phyloP scores from a whole-genome alignment of 2,329 filamentous ascomycete genomes.

The Xylaria sp. region DNA sequence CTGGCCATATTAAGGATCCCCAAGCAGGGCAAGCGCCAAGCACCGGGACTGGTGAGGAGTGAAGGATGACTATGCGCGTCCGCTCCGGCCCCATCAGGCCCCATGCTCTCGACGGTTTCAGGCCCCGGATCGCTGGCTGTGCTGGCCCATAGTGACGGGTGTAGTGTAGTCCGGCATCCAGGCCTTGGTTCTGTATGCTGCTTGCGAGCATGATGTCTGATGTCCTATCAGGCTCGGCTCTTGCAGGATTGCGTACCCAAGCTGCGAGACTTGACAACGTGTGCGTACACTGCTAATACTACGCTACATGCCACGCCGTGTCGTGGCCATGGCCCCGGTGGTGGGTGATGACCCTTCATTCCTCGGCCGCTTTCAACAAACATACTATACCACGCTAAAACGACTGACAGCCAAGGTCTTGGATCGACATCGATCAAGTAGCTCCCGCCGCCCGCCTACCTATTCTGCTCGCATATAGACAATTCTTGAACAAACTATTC shows the following conservation, averaged over 20 bases:
- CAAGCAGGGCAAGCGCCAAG: constrained; percentile 10
- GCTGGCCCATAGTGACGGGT: constrained; percentile 1
- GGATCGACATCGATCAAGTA: constrained; percentile 29
- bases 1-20: constrained; percentile 17
- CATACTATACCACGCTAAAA: constrained; percentile 16
- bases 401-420: constrained; percentile 27
- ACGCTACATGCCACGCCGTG: constrained; percentile 1
- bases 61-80: constrained; percentile 18
- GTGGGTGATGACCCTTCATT: constrained; percentile 3
- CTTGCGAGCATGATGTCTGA: constrained; percentile 5
- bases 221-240: constrained; percentile 12
- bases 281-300: constrained; percentile 1
- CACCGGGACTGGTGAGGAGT: constrained; percentile 9
- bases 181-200: not conserved
- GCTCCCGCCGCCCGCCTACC: constrained; percentile 19
- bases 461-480: constrained; percentile 11
- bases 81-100: constrained; percentile 11
- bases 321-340: constrained; percentile 1
- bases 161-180: not conserved
- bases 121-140: constrained; percentile 8
- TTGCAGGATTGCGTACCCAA: constrained; percentile 2
- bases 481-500: constrained; percentile 20
- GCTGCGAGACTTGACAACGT: not conserved
- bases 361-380: constrained; percentile 26
- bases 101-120: constrained; percentile 30